These are phyloP conservation scores for Closterium sp. DNA, from an alignment of 139 green algal genomes.

Conservation along the genomic window DNA sequence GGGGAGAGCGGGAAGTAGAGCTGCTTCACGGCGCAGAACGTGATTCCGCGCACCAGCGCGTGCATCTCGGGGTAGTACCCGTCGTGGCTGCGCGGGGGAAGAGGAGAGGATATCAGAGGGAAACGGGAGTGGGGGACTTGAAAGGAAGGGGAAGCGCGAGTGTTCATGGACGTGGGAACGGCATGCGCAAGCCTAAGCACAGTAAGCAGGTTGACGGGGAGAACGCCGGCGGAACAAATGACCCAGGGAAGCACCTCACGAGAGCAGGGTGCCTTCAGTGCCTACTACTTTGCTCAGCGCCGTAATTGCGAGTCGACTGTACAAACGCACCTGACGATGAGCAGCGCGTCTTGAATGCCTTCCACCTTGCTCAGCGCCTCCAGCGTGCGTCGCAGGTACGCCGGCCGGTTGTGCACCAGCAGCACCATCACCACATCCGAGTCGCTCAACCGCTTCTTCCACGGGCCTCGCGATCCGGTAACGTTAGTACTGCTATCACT, in stretches of 20 bases:
- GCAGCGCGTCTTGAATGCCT: constrained; percentile 42
- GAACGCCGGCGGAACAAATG: no score
- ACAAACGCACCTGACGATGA: constrained; percentile 33
- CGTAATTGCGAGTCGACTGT: no score
- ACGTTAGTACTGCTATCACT: neutral
- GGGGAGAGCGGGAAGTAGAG: constrained; percentile 26
- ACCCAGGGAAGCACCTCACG: no score
- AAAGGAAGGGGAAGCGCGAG: no score
- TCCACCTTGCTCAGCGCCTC: constrained; percentile 25
- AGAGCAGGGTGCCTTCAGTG: no score
- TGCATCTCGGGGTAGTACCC: constrained; percentile 34
- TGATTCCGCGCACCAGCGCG: constrained; percentile 26
- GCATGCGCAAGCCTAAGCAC: no score
- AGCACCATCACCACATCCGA: constrained; percentile 26
- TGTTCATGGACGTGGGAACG: no score
- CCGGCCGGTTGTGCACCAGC: constrained; percentile 48
- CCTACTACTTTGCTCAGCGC: no score
- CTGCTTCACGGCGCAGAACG: constrained; percentile 33
- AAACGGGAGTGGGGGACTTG: neutral
- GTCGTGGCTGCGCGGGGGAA: constrained; percentile 17
- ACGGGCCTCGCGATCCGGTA: no score
- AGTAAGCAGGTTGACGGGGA: no score
- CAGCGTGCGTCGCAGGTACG: constrained; percentile 23
- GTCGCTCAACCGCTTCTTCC: constrained; percentile 8
- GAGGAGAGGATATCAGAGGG: neutral